Evolutionary conservation across 2,329 filamentous ascomycete species (phyloP), one percentile per base, ranked within the genome.

Genomic region (Scedosporium aurantiacum): DNA sequence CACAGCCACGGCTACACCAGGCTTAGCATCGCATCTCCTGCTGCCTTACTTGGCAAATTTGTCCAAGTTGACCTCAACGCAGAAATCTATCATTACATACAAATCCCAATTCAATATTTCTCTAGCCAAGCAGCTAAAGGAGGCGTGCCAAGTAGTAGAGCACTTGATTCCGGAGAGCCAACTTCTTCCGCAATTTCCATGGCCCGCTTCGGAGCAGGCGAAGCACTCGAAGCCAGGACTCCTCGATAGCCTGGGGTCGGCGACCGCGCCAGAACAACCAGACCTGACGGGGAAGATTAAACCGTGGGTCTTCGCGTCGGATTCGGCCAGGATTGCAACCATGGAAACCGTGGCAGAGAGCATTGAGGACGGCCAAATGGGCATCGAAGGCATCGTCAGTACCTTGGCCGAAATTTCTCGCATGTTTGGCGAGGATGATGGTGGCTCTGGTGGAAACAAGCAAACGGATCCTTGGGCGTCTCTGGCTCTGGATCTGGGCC

Each of bases 111-210:
- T 85, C 57, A 81, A 78, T 62, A 68, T 75, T 16, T 69, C 74
- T 16, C 70, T 88, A 12, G 69, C 76, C 21, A 80, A 76, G 64
- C 78, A 84, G 64, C 73, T 76, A 23, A 79, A 79, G 63, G 79
- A 83, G 10, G 75, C 76, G 14, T 73, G 74, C 60, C 78, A 82
- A 68, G 68, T 73, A 1, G 72, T 87, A 6, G 76, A 78, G 57
- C 81, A 79, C 62, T 73, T 87, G 2, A 77, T 79, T 10, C 80
- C 87, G 57, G 84, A 87, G 67, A 87, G 84, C 66, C 82, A 85
- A 64, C 72, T 88, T 16, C 75, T 88, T 12, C 79, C 79, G 1
- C 72, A 75, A 7, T 77, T 84, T 64, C 78, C 81, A 0, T 71
- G 76, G 65, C 74, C 76, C 2, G 70, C 68, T 21, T 75, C 81